Percentiles rank a stretch among this genome's conserved stretches.
Evolutionary conservation across 2,329 filamentous ascomycete species (phyloP).

Genomic region (Talaromyces albobiverticillius): DNA sequence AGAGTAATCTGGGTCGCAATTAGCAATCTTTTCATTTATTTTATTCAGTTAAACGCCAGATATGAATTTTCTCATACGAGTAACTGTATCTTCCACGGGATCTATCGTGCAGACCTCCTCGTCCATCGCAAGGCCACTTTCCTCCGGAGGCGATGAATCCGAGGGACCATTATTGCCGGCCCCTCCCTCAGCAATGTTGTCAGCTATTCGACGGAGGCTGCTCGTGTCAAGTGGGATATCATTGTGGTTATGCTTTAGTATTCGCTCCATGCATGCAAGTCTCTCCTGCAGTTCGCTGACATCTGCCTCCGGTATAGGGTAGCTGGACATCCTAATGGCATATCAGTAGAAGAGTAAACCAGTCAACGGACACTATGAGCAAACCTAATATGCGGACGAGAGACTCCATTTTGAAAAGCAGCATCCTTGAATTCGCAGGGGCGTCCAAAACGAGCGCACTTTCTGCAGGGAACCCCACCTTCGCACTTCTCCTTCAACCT

Average conservation of each 20-base stretch:
- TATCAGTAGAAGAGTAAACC: too few species aligned
- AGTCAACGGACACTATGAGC: too few species aligned
- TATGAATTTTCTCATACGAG: slow-evolving; percentile 25
- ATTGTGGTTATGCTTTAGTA: slow-evolving; percentile 47
- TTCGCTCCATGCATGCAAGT: slow-evolving; percentile 45
- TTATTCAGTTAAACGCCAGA: neutral
- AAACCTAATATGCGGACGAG: slow-evolving; percentile 25
- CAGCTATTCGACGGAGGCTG: slow-evolving; percentile 41
- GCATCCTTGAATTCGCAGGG: slow-evolving; percentile 46
- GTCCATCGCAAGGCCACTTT: slow-evolving; percentile 39
- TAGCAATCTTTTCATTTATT: neutral
- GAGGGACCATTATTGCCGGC: slow-evolving; percentile 25
- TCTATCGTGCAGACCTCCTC: slow-evolving; percentile 40
- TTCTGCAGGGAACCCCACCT: slow-evolving; percentile 53
- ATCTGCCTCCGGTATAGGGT: neutral
- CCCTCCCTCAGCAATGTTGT: slow-evolving; percentile 41
- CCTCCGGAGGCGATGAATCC: slow-evolving; percentile 27
- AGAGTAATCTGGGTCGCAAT: slow-evolving; percentile 36
- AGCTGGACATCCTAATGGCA: neutral
- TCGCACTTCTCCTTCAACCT: slow-evolving; percentile 57
- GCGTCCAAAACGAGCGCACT: slow-evolving; percentile 50
- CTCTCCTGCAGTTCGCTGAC: slow-evolving; percentile 29
- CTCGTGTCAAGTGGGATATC: slow-evolving; percentile 44
- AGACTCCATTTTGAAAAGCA: slow-evolving; percentile 20
- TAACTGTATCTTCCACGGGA: slow-evolving; percentile 35